These are phyloP conservation scores for Erigeron canadensis DNA, from an alignment of 129 eudicot genomes.

Conservation along the genomic window DNA sequence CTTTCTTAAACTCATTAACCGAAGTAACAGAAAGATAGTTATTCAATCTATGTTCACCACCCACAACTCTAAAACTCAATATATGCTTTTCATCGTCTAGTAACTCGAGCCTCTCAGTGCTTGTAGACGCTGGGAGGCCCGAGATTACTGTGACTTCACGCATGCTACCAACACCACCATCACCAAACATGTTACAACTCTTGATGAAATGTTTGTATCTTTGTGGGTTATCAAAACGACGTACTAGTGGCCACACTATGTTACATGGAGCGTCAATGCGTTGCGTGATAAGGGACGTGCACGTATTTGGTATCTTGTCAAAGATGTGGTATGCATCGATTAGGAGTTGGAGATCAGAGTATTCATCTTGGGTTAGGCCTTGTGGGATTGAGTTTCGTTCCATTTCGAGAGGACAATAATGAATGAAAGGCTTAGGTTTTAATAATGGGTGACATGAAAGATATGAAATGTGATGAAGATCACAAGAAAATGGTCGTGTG, in stretches of 20 bases:
- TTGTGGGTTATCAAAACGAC: slow-evolving; percentile 82
- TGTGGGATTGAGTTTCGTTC: slow-evolving; percentile 43
- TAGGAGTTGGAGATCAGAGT: slow-evolving; percentile 49
- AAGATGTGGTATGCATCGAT: slow-evolving; percentile 65
- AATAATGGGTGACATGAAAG: slow-evolving; percentile 4
- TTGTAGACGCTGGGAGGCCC: slow-evolving; percentile 83
- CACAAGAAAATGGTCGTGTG: slow-evolving; percentile 39
- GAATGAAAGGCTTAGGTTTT: not conserved
- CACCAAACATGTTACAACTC: slow-evolving; percentile 55
- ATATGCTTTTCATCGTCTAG: slow-evolving; percentile 64
- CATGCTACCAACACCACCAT: slow-evolving; percentile 66
- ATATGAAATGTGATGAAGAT: slow-evolving; percentile 17
- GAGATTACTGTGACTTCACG: slow-evolving; percentile 74
- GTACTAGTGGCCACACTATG: slow-evolving; percentile 69
- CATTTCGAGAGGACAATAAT: slow-evolving; percentile 18
- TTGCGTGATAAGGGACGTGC: slow-evolving; percentile 77
- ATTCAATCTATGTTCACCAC: slow-evolving; percentile 72
- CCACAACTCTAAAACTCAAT: slow-evolving; percentile 74
- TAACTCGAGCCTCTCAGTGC: slow-evolving; percentile 69
- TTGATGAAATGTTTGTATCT: slow-evolving; percentile 88
- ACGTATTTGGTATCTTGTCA: slow-evolving; percentile 54
- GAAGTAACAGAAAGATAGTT: slow-evolving; percentile 75
- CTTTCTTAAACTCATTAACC: slow-evolving; percentile 63
- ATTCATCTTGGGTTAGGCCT: slow-evolving; percentile 55
- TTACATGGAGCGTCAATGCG: slow-evolving; percentile 70